Base-by-base conservation (phyloP, 352 stramenopile genomes). In the Globisporangium echinulatum region DNA sequence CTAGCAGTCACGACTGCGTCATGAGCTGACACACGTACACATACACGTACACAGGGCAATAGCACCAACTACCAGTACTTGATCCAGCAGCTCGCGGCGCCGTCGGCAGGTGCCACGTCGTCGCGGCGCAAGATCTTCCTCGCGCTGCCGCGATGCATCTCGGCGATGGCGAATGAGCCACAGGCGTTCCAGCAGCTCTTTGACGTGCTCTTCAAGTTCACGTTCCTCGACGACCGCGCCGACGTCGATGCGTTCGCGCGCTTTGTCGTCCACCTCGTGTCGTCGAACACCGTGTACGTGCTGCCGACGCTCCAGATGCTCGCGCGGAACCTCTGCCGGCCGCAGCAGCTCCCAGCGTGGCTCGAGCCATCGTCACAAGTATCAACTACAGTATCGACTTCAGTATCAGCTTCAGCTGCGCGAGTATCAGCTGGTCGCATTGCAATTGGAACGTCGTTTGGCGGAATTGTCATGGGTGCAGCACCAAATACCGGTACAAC, bases 291-390 rank as follows among this genome's bases (percentile, higher is more conserved):
- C 0, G 76, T 90, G 5, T 94, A 89, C 63, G 81, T 92, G 49
- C 63, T 90, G 38, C 85, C 85, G 11, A 77, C 82, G 59, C 70
- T 94, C 50, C 83, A 92, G 64, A 92, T 91, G 83, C 81, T 94
- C 38, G 71, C 89, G 59, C 81, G 85, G 8, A 92, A 87, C 49
- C 60, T 94, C 51, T 76, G 75, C 36, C 77, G 73, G 6, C 80
- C 77, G 13, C 71, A 78, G 59, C 62, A 83, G 43, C 61, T 88
- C 14, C 70, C 75, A 11, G 68, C 69, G 1, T 67, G 71, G 4
- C 63, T 85, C 14, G 56, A 63, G 58, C 64, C 61, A 10, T 44
- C 54, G 9, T 17, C 54, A 17, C 54, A 3, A 44, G 40, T 3
- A 13, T 44, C 25, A 2, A 25, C 25, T 25, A 3, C 25, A 25